Evolutionary conservation across 2,329 filamentous ascomycete species (phyloP), one percentile per base, ranked within the genome.

Genomic region (Xylariaceae sp.): DNA sequence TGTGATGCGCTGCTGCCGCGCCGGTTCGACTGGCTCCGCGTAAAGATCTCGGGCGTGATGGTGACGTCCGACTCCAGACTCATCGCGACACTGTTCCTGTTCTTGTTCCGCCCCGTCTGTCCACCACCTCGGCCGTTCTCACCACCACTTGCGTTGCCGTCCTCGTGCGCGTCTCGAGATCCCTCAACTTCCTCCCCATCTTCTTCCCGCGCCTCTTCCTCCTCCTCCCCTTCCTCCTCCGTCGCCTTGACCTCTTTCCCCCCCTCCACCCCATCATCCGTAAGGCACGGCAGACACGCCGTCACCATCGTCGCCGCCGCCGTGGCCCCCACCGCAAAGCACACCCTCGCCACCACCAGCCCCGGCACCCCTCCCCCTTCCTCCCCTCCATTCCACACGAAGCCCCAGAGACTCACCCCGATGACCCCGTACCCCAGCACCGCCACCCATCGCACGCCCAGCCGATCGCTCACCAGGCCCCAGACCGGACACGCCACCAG

Each of bases 271-370:
- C 59, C 66, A 24, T 79, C 76, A 48, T 76, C 75, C 4, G 79
- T 82, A 51, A 85, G 65, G 9, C 77, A 83, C 1, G 93, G 93
- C 18, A 98, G 73, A 34, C 95, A 89, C 3, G 93, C 93, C 8
- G 93, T 97, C 16, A 98, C 93, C 93, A 98, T 98, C 1, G 93
- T 97, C 12, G 89, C 78, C 4, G 87, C 82, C 17, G 91, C 93
- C n/a, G 90, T 89, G 16, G 87, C 93, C 18, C 93, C 93, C 15
- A 96, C 55, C 51, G 90, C 93, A 65, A 98, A 98, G 41, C 94
- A 71, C 38, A 97, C 71, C 51, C 93, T 78, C 41, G 87, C 89
- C 32, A 96, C 69, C 41, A 97, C 69, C 52, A 98, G 71, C 62
- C 95, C 84, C 9, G 93, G 91, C 33, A 35, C 33, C 13, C 30